A percentile compares a stretch with the other conserved stretches of the same genome.
Evolutionary conservation across 1,139 yeast genomes (phyloP).

Genomic region (Arxiozyma bovina): DNA sequence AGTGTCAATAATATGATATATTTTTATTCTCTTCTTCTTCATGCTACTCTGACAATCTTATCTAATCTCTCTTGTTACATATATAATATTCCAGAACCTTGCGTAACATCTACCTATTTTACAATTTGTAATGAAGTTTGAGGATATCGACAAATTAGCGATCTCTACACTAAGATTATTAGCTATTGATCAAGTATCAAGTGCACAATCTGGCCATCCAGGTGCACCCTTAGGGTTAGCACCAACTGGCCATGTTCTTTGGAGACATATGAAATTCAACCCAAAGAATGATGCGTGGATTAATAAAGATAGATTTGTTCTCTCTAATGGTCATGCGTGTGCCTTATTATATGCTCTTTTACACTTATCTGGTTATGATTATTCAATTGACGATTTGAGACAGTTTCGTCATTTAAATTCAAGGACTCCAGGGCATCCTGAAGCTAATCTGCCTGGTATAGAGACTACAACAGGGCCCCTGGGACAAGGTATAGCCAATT

Average conservation of each 20-base stretch:
- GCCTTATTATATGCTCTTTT: slow-evolving; percentile 81
- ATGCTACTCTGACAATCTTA: neutral
- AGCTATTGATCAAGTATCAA: slow-evolving; percentile 79
- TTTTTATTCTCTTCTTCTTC: neutral
- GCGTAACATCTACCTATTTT: neutral
- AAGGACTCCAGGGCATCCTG: slow-evolving; percentile 97
- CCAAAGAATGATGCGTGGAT: slow-evolving; percentile 89
- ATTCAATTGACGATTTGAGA: slow-evolving; percentile 79
- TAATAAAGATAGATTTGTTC: slow-evolving; percentile 90
- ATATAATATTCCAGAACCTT: neutral
- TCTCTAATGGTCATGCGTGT: slow-evolving; percentile 96
- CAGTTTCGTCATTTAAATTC: slow-evolving; percentile 85
- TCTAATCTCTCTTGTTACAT: too few relatives aligned
- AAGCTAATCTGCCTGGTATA: slow-evolving; percentile 71
- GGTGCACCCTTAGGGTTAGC: slow-evolving; percentile 99
- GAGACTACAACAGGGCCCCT: slow-evolving; percentile 99
- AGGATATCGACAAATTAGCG: slow-evolving; percentile 63
- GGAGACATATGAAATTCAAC: slow-evolving; percentile 76
- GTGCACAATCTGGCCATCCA: slow-evolving; percentile 97
- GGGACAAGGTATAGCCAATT: slow-evolving; percentile 97
- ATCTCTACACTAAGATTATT: slow-evolving; percentile 84
- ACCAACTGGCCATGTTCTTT: slow-evolving; percentile 70
- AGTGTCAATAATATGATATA: neutral
- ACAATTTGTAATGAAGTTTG: slow-evolving; percentile 19
- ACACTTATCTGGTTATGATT: slow-evolving; percentile 77